phyloP scores from a whole-genome alignment of 2,329 filamentous ascomycete genomes.

The Apiospora marii region DNA sequence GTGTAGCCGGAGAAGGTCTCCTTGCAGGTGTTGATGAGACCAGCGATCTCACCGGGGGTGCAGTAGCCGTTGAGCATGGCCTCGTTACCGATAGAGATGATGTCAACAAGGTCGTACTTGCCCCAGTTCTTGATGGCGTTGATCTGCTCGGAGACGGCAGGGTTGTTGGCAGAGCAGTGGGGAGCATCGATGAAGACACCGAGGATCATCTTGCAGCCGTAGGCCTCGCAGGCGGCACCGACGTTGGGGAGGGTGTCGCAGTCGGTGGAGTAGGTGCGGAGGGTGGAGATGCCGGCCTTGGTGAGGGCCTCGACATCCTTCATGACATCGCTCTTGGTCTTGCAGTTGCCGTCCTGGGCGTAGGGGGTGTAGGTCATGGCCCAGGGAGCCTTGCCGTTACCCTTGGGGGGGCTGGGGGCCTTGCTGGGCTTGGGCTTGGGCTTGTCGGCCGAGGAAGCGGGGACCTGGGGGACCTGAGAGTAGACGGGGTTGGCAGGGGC shows the following conservation, averaged over 20 bases:
- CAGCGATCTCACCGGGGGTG: conserved; percentile 68
- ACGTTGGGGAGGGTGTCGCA: conserved; percentile 83
- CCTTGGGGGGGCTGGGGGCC: conserved; percentile 43
- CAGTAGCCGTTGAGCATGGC: conserved; percentile 79
- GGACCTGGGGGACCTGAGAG: conserved; percentile 35
- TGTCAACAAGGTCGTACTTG: conserved; percentile 77
- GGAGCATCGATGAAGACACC: conserved; percentile 83
- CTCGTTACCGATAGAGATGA: conserved; percentile 92
- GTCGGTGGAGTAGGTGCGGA: conserved; percentile 93
- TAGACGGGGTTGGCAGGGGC: conserved; percentile 28
- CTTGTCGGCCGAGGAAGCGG: conserved; percentile 28
- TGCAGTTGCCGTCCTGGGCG: conserved; percentile 68
- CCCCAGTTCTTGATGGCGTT: conserved; percentile 74
- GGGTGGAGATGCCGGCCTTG: conserved; percentile 68
- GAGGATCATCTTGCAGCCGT: conserved; percentile 81
- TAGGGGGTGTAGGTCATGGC: conserved; percentile 86
- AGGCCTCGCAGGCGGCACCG: conserved; percentile 69
- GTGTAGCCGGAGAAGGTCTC: conserved; percentile 75
- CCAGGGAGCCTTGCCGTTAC: conserved; percentile 60
- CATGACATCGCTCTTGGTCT: conserved; percentile 64
- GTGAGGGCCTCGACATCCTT: conserved; percentile 70
- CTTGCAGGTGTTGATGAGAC: conserved; percentile 75
- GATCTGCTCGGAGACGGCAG: conserved; percentile 76
- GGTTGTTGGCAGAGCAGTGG: conserved; percentile 63
- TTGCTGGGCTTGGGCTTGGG: conserved; percentile 35